phyloP scores from a whole-genome alignment of 2,329 filamentous ascomycete genomes.

The Fusarium sublunatum region DNA sequence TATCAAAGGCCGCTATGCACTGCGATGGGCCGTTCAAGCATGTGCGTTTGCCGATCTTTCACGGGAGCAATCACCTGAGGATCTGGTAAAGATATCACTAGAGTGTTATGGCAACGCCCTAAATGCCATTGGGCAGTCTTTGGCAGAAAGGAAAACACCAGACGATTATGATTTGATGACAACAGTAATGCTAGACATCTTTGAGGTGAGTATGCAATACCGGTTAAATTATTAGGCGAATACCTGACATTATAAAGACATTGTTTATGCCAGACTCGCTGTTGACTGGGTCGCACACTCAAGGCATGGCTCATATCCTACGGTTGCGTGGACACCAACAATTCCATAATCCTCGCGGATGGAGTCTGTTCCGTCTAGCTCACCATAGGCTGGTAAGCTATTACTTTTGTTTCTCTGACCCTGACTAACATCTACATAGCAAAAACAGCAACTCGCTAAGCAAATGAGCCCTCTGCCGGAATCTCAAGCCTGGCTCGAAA shows the following conservation, averaged over 20 bases:
- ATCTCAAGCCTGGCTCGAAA: conserved; percentile 47
- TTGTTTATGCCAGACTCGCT: conserved; percentile 47
- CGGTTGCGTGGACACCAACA: conserved; percentile 51
- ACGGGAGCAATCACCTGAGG: conserved; percentile 35
- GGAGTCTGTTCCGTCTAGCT: conserved; percentile 54
- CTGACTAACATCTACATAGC: conserved; percentile 18
- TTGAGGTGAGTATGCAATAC: conserved; percentile 47
- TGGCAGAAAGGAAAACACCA: conserved; percentile 48
- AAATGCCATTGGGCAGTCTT: conserved; percentile 48
- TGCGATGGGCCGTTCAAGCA: conserved; percentile 54
- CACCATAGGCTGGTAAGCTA: conserved; percentile 50
- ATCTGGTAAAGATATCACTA: conserved; percentile 45
- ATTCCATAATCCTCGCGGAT: conserved; percentile 52
- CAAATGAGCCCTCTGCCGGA: conserved; percentile 46
- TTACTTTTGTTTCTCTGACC: too few species aligned
- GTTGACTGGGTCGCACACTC: conserved; percentile 49
- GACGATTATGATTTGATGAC: conserved; percentile 57
- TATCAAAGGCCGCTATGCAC: conserved; percentile 50
- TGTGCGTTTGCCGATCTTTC: conserved; percentile 51
- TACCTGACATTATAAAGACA: conserved; percentile 40
- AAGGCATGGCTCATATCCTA: conserved; percentile 56
- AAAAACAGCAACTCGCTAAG: conserved; percentile 53
- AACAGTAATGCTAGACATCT: conserved; percentile 54
- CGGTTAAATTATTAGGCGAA: not conserved
- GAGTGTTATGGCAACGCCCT: conserved; percentile 53